Base-by-base conservation (phyloP, 352 stramenopile genomes). In the Phytophthora tentaculata region DNA sequence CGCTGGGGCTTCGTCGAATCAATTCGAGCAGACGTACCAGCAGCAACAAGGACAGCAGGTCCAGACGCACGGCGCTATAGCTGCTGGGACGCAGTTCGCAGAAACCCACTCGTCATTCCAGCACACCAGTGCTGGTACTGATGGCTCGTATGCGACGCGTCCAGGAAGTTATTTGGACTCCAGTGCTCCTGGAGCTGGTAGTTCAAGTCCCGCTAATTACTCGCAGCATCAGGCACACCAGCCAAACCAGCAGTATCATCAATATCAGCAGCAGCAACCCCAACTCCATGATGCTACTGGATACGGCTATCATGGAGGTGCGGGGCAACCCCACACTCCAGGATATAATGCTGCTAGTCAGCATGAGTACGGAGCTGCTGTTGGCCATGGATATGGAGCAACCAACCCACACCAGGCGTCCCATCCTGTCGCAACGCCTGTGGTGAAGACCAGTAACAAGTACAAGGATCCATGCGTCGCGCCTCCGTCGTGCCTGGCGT, bases 381-480 rank as follows among this genome's bases (percentile, higher is more conserved):
- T 29, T 55, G 51, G 32, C 17, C 23, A 47, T 20, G 54, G 47
- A 24, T 69, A 71, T 29, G 56, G 37, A 32, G 23, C 44, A 20
- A 43, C 35, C 9, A 32, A 32, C 28, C 5, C 28, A 32, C 28
- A 32, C 20, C 63, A 74, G n/a, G 23, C 22, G 24, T 44, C 74
- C 71, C 60, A 62, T 43, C 43, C 47, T 44, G 45, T 7, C 14
- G 44, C 74, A n/a, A 22, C 67, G 13, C 43, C 56, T 56, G 45
- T 51, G 19, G 54, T 80, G 29, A 72, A 71, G 48, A 81, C 69
- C n/a, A 89, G 80, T 65, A 88, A 70, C 73, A 92, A 91, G 69
- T 90, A 94, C 69, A 94, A 95, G 71, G 89, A 96, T 29, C 89
- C 89, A 17, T 91, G 78, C 17, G 78, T 90, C 39, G 74, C 85